phyloP scores from a whole-genome alignment of 2,329 filamentous ascomycete species.

The Hypoxylon sp. region DNA sequence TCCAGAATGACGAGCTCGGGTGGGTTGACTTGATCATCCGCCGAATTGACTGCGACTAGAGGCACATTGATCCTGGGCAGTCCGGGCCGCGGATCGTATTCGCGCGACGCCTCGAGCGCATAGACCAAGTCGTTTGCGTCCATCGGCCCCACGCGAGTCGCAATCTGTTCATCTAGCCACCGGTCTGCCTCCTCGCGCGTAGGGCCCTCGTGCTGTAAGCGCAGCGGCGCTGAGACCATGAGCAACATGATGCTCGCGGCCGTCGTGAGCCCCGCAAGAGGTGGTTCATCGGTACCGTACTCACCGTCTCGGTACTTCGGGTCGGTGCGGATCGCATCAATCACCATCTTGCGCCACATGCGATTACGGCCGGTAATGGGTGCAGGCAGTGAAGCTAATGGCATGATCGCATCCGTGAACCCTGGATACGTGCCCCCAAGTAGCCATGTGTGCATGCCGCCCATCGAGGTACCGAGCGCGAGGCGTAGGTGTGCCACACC shows the following conservation, averaged over 20 bases:
- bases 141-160: background rate
- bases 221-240: background rate
- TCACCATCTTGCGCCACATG: constrained; percentile 22
- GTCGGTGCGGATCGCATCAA: constrained; percentile 18
- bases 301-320: background rate
- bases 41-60: background rate
- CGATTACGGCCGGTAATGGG: constrained; percentile 15
- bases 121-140: constrained; percentile 48
- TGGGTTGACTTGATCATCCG: background rate
- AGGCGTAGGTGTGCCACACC: constrained; percentile 42
- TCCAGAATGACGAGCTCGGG: background rate
- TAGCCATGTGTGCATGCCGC: constrained; percentile 20
- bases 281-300: background rate
- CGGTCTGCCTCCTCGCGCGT: background rate
- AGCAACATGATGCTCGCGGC: background rate
- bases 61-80: constrained; percentile 42
- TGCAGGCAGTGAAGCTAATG: constrained; percentile 11
- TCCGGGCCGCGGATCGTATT: constrained; percentile 48
- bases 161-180: background rate
- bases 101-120: constrained; percentile 44
- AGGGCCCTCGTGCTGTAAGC: background rate
- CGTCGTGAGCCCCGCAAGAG: background rate
- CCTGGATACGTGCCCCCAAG: constrained; percentile 5
- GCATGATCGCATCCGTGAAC: constrained; percentile 12
- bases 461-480: constrained; percentile 15